Base-by-base conservation (phyloP, 2,329 filamentous ascomycete genomes). In the Chrysoporthe austroafricana region DNA sequence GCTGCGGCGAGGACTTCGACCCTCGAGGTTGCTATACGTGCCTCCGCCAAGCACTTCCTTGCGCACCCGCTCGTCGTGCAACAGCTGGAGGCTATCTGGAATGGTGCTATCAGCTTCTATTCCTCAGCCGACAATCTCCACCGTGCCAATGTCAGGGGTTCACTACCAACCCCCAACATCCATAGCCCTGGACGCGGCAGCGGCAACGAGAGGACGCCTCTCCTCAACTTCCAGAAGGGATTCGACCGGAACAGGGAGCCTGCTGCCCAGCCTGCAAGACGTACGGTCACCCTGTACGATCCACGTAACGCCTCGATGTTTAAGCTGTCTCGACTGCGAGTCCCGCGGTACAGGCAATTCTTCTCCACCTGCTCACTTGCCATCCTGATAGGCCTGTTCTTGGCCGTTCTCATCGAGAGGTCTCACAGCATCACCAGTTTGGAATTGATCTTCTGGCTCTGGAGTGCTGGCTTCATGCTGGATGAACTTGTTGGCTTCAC, bases 1-100 rank as follows among this genome's bases (percentile, higher is more conserved):
- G 86, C 86, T 58, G 88, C 88, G 56, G 91, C 92, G 39, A 88
- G 95, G 68, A 94, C 95, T 18, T 97, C 94, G 9, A 94, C 94
- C 8, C 86, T 97, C 43, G 95, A 97, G 80, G 90, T 98, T 67
- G 94, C 95, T 69, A 97, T 98, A 74, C 89, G 93, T 72, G 93
- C 94, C 26, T 94, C 94, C 70, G 92, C 95, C 32, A 97, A 98
- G 80, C 91, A 93, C 73, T 97, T 97, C 73, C 84, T 98, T 5
- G 91, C 95, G 9, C 94, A 97, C 75, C 94, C 95, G 0, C 83
- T 97, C 3, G 94, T 97, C 0, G 91, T 97, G 9, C 93, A 96
- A 77, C 94, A 97, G 76, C 84, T 98, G n/a, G 94, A 97, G 78
- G 94, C 94, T 57, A 97, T 98, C 70, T 98, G 95, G 95, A 95